Evolutionary conservation across 1,284 basidiomycete species (phyloP).

Genomic region (Boletus mariae): DNA sequence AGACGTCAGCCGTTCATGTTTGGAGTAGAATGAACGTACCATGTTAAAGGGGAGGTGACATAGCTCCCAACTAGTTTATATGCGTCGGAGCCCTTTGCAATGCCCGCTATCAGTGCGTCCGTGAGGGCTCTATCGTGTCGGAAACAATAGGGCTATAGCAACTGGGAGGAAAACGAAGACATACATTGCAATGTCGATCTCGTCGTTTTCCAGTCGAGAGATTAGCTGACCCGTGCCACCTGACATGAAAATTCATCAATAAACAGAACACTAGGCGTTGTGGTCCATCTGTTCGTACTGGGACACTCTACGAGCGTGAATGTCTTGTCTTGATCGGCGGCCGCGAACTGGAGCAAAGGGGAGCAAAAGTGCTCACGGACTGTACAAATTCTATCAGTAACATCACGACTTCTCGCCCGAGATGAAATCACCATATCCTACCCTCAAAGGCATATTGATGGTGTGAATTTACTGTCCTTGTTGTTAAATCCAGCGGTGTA

Average conservation of each 20-base stretch:
- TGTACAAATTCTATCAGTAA: conserved; percentile 24
- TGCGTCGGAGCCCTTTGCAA: conserved; percentile 69
- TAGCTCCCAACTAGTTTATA: conserved; percentile 95
- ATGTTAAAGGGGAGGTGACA: conserved; percentile 84
- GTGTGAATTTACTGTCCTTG: neutral
- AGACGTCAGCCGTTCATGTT: neutral
- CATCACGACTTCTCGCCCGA: neutral
- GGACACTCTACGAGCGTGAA: conserved; percentile 89
- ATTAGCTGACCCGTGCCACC: conserved; percentile 93
- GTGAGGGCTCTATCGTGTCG: conserved; percentile 72
- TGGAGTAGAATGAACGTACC: conserved; percentile 41
- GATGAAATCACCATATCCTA: conserved; percentile 29
- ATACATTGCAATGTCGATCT: conserved; percentile 88
- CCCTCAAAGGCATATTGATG: conserved; percentile 24
- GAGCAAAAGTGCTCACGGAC: conserved; percentile 91
- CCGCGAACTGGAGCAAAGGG: conserved; percentile 77
- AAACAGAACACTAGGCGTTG: neutral
- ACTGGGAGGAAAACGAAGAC: conserved; percentile 18
- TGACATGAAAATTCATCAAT: conserved; percentile 26
- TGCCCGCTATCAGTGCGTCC: conserved; percentile 89
- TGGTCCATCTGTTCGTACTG: conserved; percentile 46
- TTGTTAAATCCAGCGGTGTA: neutral
- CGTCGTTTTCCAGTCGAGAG: conserved; percentile 72
- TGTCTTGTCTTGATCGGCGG: conserved; percentile 61
- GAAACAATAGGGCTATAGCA: neutral